phyloP scores from a whole-genome alignment of 352 stramenopile species.

The Phytophthora citricola region DNA sequence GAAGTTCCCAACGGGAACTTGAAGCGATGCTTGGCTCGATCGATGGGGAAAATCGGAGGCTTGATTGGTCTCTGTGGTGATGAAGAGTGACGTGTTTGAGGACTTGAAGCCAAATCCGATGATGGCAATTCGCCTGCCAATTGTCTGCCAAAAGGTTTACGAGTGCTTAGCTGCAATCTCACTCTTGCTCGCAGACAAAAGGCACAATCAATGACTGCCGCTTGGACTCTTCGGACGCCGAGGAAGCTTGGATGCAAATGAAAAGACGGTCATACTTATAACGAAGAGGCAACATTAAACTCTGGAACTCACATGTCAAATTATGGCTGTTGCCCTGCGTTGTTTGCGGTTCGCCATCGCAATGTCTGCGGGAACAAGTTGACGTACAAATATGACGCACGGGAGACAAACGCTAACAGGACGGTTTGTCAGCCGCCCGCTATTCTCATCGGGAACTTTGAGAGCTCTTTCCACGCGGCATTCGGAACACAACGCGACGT shows the following conservation, averaged over 20 bases:
- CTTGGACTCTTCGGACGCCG: too few species aligned
- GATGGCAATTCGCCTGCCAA: slow-evolving; percentile 1
- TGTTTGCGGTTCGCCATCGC: slow-evolving; percentile 21
- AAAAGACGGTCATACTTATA: not conserved
- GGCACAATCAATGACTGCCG: too few species aligned
- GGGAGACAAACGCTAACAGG: slow-evolving; percentile 24
- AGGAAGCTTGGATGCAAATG: not conserved
- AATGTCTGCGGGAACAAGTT: slow-evolving; percentile 22
- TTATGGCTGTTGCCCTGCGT: slow-evolving; percentile 9
- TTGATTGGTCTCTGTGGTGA: slow-evolving; percentile 12
- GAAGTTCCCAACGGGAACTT: slow-evolving; percentile 10
- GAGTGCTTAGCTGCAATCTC: too few species aligned
- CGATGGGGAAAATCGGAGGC: slow-evolving; percentile 15
- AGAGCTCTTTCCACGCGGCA: slow-evolving; percentile 25
- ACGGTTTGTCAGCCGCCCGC: slow-evolving; percentile 12
- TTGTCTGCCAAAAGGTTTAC: not conserved
- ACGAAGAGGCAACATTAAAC: not conserved
- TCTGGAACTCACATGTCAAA: not conserved
- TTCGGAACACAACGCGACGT: slow-evolving; percentile 12
- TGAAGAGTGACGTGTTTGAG: slow-evolving; percentile 6
- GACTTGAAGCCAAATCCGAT: slow-evolving; percentile 2
- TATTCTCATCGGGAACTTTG: slow-evolving; percentile 15
- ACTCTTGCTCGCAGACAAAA: too few species aligned
- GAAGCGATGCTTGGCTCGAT: not conserved
- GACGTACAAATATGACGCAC: slow-evolving; percentile 27